These are phyloP conservation scores for Pythium apleroticum DNA, from an alignment of 352 stramenopile genomes.

Conservation along the genomic window DNA sequence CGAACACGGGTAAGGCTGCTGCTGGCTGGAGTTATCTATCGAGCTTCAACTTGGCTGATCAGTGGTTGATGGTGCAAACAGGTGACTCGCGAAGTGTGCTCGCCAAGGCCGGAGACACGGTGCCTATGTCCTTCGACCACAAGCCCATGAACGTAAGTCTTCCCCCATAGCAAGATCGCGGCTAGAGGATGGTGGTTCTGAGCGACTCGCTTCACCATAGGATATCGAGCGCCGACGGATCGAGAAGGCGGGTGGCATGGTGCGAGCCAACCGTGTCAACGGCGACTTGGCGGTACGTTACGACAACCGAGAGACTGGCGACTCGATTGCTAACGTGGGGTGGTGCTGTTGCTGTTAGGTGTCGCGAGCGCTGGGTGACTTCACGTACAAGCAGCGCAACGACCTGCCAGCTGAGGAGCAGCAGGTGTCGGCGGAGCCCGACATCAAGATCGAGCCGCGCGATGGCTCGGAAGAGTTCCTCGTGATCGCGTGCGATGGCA, in stretches of 20 bases:
- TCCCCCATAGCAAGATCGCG: background rate
- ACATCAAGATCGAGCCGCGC: slow-evolving; percentile 81
- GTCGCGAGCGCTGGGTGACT: slow-evolving; percentile 78
- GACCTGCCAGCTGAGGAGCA: slow-evolving; percentile 67
- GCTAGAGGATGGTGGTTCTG: too few relatives aligned
- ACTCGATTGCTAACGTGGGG: background rate
- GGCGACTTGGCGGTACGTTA: slow-evolving; percentile 71
- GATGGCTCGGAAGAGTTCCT: slow-evolving; percentile 90
- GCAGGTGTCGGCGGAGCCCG: slow-evolving; percentile 85
- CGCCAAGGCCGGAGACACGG: slow-evolving; percentile 41
- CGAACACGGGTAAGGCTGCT: slow-evolving; percentile 52
- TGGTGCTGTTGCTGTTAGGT: slow-evolving; percentile 32
- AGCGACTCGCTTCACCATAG: slow-evolving; percentile 24
- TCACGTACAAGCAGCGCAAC: slow-evolving; percentile 72
- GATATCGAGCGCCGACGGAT: slow-evolving; percentile 68
- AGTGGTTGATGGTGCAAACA: slow-evolving; percentile 8
- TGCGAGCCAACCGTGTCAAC: slow-evolving; percentile 80
- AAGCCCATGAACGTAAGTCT: slow-evolving; percentile 85
- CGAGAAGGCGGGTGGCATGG: slow-evolving; percentile 64
- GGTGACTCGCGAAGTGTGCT: slow-evolving; percentile 81
- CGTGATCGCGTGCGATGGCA: slow-evolving; percentile 91
- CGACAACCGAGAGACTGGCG: slow-evolving; percentile 33
- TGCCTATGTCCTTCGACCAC: slow-evolving; percentile 90
- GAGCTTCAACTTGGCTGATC: too few relatives aligned
- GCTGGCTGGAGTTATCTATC: background rate